Evolutionary conservation across 306 rosid genomes (phyloP), one percentile per base, ranked within the genome.

Genomic region (Inga leiocalycina): DNA sequence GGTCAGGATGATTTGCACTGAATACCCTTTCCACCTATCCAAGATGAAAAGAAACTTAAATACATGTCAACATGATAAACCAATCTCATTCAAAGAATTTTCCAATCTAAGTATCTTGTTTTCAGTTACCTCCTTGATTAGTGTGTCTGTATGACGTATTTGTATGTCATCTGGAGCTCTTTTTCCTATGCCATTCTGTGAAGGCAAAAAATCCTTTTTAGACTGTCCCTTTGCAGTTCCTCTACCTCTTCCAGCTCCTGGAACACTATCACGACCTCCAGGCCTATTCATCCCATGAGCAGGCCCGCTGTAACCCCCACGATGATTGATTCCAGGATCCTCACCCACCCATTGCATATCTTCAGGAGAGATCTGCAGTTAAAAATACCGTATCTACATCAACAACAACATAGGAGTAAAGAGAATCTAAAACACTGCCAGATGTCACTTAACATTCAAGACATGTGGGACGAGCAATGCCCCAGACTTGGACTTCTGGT

Each of bases 331-430:
- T 79, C 95, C 98, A 77, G 95, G 97, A 89, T 93, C 97, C 75
- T 90, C 98, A 11, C 91, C 95, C 7, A 93, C 97, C 98, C 98
- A 93, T 77, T 92, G 98, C 80, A 95, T 89, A 89, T 95, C 98
- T 83, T 83, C 94, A 0, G 93, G 90, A 75, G 98, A 91, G 79
- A 93, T 95, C 98, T 95, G 89, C 87, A 64, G 71, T 70, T n/a
- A 84, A 70, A 85, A 85, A 71, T 67, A 66, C 43, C 59, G 54
- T 54, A 76, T 71, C 46, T 70, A 83, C 61, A 81, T 87, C 61
- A 78, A 77, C 67, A 70, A 82, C 70, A 71, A 56, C 70, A 76
- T 30, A 71, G 16, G 22, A 51, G 30, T 75, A 27, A 74, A 46
- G 30, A 78, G 80, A 32, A 67, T 76, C 69, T n/a, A 37, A 35